Conservation (phyloP, 169 alveolate genomes). For the Cryptosporidium canis region DNA sequence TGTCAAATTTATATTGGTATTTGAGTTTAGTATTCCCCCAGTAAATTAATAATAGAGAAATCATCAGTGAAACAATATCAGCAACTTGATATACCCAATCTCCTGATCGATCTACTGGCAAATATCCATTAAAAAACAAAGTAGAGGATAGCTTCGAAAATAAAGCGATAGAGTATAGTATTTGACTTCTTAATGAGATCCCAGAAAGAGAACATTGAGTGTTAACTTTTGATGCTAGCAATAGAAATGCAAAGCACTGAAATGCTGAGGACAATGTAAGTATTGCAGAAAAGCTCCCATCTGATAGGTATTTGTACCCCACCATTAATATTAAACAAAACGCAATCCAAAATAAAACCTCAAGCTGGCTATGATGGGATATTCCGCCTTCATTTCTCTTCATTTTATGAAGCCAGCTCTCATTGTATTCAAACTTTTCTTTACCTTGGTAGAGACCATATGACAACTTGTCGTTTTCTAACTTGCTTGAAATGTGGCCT, state of each 20-base stretch:
- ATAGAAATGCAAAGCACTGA: conserved; percentile 70
- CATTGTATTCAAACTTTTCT: conserved; percentile 12
- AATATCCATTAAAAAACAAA: conserved; percentile 77
- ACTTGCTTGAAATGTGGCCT: conserved; percentile 49
- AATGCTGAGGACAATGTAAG: conserved; percentile 64
- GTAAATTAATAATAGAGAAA: conserved; percentile 70
- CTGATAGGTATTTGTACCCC: conserved; percentile 67
- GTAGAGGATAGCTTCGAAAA: conserved; percentile 78
- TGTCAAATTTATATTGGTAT: conserved; percentile 73
- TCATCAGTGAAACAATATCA: conserved; percentile 73
- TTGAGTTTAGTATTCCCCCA: conserved; percentile 62
- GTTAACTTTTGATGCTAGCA: conserved; percentile 60
- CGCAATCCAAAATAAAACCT: conserved; percentile 62
- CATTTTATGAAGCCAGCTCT: conserved; percentile 3
- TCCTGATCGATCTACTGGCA: conserved; percentile 82
- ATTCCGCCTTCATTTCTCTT: conserved; percentile 14
- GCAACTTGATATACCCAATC: conserved; percentile 80
- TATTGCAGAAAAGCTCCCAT: conserved; percentile 72
- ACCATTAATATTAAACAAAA: conserved; percentile 46
- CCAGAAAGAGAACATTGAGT: conserved; percentile 71
- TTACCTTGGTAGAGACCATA: conserved; percentile 2
- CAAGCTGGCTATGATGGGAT: conserved; percentile 32
- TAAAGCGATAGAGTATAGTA: conserved; percentile 70
- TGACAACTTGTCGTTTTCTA: conserved; percentile 36
- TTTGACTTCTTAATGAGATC: conserved; percentile 54